Base-by-base conservation (phyloP, 768 basidiomycete genomes). In the Kwoniella sp. region DNA sequence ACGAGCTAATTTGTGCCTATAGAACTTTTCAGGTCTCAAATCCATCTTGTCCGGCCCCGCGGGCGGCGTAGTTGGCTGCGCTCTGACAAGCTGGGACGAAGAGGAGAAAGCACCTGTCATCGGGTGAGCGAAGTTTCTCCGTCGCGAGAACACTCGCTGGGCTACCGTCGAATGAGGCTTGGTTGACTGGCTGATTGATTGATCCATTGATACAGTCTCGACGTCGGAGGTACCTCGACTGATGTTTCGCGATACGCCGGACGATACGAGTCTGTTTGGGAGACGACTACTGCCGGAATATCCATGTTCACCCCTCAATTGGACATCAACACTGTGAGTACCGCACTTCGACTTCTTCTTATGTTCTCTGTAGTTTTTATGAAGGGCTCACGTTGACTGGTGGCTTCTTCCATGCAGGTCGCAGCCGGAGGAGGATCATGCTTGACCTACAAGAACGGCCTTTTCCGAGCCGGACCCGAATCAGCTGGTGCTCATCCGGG, bases 11-110 rank as follows among this genome's bases (percentile, higher is more conserved):
- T 45, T 17, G 51, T 69, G 58, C 29, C 57, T 60, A 61, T 80
- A 86, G 63, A 90, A 91, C 73, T 97, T 98, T 79, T 92, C 91
- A 0, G 95, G 94, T 0, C 81, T 98, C 71, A 94, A 93, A 84
- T 92, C 90, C 68, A 93, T 97, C 68, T 81, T 96, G 38, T 93
- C 91, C 72, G 82, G 82, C 2, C 95, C 94, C 0, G 95, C 94
- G 0, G 94, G 94, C 1, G 94, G 94, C 2, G 95, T 98, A 4
- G 95, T 98, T 0, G 95, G 95, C 0, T 95, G 92, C 73, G 92
- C 93, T 0, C 82, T 93, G 70, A 94, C 92, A 2, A 82, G 83
- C n/a, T 93, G 91, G 73, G 96, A 92, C 90, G 92, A 93, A 69
- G 82, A 87, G 68, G 78, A 83, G 70, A 87, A 85, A 73, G 82